phyloP scores from a whole-genome alignment of 169 alveolate species.

The Eimeria praecox region DNA sequence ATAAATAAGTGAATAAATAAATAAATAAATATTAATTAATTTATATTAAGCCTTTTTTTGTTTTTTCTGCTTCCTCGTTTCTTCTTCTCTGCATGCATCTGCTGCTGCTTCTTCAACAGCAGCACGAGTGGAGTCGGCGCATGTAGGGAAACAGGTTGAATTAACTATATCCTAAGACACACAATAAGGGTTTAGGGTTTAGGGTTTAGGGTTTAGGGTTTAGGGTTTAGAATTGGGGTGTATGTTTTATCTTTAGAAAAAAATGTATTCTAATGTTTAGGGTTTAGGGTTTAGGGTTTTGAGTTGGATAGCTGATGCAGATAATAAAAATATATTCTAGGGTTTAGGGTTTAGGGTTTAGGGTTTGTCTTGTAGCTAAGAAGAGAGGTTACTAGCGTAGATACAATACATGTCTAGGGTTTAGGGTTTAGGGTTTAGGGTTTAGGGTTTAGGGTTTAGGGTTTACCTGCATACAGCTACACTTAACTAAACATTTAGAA shows the following conservation, averaged over 20 bases:
- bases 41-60: too few relatives aligned
- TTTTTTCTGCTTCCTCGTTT: too few relatives aligned
- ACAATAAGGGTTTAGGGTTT: constrained; percentile 5
- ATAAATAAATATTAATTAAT: neutral
- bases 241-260: neutral
- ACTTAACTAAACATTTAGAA: too few relatives aligned
- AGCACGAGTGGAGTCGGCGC: too few relatives aligned
- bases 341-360: constrained; percentile 46
- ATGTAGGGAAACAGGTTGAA: too few relatives aligned
- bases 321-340: neutral
- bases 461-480: neutral
- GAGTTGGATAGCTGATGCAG: neutral
- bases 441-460: constrained; percentile 23
- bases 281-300: neutral
- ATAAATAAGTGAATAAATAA: neutral
- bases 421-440: constrained; percentile 4
- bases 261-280: neutral
- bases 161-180: too few relatives aligned
- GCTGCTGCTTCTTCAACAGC: too few relatives aligned
- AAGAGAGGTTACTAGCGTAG: neutral
- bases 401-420: neutral
- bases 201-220: constrained; percentile 9
- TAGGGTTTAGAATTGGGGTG: neutral
- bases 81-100: too few relatives aligned
- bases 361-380: neutral